Base-by-base conservation (phyloP, 2,329 filamentous ascomycete species). In the Shiraia sp. region DNA sequence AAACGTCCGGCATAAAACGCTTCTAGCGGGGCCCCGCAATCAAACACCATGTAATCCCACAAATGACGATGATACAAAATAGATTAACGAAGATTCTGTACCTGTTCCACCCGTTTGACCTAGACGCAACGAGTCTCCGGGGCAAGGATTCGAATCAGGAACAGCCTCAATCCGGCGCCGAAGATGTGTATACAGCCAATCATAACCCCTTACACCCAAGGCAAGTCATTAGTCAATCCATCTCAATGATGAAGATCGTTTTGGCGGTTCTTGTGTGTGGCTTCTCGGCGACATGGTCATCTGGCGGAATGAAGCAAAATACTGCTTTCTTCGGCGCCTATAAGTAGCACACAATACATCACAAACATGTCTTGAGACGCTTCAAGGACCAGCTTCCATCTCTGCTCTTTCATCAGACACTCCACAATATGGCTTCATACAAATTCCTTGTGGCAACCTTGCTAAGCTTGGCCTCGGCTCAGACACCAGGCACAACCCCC, bases 401-500 rank as follows among this genome's bases (percentile, higher is more conserved):
- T 7, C n/a, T n/a, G n/a, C n/a, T n/a, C 27, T 33, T n/a, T 5
- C 10, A 14, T 12, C 25, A 3, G 10, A 26, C 22, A 8, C 22
- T 37, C 10, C 32, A 44, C 17, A 13, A 45, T 23, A 65, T 63
- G 59, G 49, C 59, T 32, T 54, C 54, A 10, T 60, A 59, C 42
- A 33, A 49, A 3, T 36, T 68, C 24, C 29, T 66, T 25, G 51
- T 52, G 19, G 55, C 59, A 10, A 39, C 59, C 24, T 46, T 69
- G 15, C 33, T 66, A 26, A 56, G 56, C 25, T 37, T 67, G 30
- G 57, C 52, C 7, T 40, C 51, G 27, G 65, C 66, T 13, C 66
- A 70, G 40, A 57, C 63, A 3, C 57, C 55, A 6, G 62, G 64
- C 33, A 56, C 48, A 4, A 59, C 48, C 7, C 42, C 70, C 4